These are phyloP conservation scores for Neofusicoccum parvum DNA, from an alignment of 2,329 filamentous ascomycete genomes.

Conservation along the genomic window DNA sequence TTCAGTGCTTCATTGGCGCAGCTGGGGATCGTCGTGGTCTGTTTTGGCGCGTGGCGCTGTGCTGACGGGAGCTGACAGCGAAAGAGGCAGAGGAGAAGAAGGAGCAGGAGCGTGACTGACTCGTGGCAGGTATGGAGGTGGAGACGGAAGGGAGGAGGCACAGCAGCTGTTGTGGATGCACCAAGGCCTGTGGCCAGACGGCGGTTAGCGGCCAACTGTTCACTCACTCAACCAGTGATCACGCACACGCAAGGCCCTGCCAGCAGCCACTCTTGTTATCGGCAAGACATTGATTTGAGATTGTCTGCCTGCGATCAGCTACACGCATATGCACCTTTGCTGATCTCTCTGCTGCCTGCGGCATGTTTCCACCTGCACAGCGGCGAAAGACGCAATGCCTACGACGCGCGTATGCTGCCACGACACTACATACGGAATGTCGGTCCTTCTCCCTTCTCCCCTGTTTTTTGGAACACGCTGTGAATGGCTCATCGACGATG, in stretches of 20 bases:
- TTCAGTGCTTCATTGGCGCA: too few species aligned
- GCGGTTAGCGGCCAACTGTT: background rate
- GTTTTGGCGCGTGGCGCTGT: too few species aligned
- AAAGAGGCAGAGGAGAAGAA: too few species aligned
- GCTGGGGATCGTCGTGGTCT: too few species aligned
- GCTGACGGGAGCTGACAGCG: too few species aligned
- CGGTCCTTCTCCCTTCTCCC: background rate
- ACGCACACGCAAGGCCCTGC: background rate
- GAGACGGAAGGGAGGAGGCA: too few species aligned
- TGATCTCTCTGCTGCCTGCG: background rate
- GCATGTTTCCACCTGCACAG: background rate
- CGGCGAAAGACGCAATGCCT: background rate
- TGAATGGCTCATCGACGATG: too few species aligned
- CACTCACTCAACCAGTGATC: background rate
- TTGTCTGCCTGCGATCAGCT: background rate
- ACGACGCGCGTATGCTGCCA: background rate
- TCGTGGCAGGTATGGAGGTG: too few species aligned
- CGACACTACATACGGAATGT: background rate
- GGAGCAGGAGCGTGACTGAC: too few species aligned
- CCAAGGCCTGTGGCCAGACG: too few species aligned
- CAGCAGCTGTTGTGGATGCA: too few species aligned
- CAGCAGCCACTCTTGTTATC: background rate
- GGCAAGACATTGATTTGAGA: background rate
- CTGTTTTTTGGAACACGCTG: background rate
- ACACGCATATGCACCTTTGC: background rate